phyloP scores from a whole-genome alignment of 768 basidiomycete genomes.

The Collybia mongolica region DNA sequence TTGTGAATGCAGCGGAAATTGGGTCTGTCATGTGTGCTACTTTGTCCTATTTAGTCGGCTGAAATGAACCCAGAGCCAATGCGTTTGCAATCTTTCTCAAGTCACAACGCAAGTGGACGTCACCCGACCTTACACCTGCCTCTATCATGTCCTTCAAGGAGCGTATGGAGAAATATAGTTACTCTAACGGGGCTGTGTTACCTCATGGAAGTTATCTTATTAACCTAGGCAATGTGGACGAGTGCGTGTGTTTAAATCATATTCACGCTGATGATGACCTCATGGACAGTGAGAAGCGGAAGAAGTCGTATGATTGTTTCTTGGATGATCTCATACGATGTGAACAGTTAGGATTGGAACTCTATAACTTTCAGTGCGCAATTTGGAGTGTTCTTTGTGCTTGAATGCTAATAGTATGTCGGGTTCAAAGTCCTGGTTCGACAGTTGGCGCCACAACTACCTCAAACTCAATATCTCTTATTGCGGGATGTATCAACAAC shows the following conservation, averaged over 20 bases:
- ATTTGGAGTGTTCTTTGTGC: background rate
- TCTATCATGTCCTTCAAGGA: constrained; percentile 59
- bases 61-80: constrained; percentile 52
- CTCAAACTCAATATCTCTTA: constrained; percentile 57
- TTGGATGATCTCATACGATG: constrained; percentile 80
- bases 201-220: constrained; percentile 87
- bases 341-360: constrained; percentile 66
- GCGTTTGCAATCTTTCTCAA: constrained; percentile 85
- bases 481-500: constrained; percentile 73
- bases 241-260: constrained; percentile 37
- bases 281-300: constrained; percentile 52
- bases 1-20: constrained; percentile 57
- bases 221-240: constrained; percentile 80
- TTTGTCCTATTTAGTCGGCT: too few species aligned
- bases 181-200: constrained; percentile 60
- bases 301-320: constrained; percentile 78
- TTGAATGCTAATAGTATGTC: background rate
- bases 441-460: constrained; percentile 68
- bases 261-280: background rate
- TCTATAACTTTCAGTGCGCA: constrained; percentile 87
- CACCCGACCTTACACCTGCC: constrained; percentile 51
- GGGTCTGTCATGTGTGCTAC: too few species aligned
- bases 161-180: constrained; percentile 59
- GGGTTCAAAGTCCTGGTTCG: constrained; percentile 64
- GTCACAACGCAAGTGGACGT: constrained; percentile 80